A percentile compares a stretch with the other conserved stretches of the same genome.
These are phyloP conservation scores for Rhizopus microsporus DNA, from an alignment of 371 early-diverging fungal genomes.

Conservation along the genomic window DNA sequence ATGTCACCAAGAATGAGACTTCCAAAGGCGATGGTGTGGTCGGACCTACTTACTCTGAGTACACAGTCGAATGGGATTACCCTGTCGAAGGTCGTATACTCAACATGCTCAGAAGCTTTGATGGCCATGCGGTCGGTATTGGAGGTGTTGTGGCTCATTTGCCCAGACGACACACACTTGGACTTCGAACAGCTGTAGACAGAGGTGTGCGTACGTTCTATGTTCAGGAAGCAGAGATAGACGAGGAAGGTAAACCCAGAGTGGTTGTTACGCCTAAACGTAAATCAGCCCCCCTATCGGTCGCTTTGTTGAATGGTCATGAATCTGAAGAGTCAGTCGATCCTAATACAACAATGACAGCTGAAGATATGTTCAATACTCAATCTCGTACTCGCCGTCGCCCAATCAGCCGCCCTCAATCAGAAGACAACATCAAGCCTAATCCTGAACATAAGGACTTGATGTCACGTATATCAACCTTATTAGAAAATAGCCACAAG, in stretches of 20 bases:
- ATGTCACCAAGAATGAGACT: constrained; percentile 6
- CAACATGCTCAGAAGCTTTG: constrained; percentile 25
- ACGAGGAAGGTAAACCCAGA: constrained; percentile 61
- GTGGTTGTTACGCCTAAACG: constrained; percentile 39
- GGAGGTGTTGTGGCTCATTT: constrained; percentile 68
- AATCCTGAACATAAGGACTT: constrained; percentile 25
- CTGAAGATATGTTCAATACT: constrained; percentile 26
- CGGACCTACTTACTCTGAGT: constrained; percentile 43
- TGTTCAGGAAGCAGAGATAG: constrained; percentile 61
- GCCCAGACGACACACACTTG: constrained; percentile 34
- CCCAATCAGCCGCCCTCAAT: constrained; percentile 2
- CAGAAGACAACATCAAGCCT: constrained; percentile 19
- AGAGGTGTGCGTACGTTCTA: constrained; percentile 59
- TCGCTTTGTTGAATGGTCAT: constrained; percentile 23
- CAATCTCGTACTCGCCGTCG: constrained; percentile 1
- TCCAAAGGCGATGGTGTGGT: constrained; percentile 20
- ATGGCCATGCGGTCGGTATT: constrained; percentile 63
- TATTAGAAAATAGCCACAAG: constrained; percentile 16
- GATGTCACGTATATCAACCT: constrained; percentile 27
- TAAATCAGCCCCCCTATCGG: constrained; percentile 16
- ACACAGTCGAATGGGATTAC: constrained; percentile 36
- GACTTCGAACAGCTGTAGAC: constrained; percentile 25
- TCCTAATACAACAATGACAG: constrained; percentile 7
- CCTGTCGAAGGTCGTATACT: constrained; percentile 73
- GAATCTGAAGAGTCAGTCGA: constrained; percentile 3